Evolutionary conservation across 352 stramenopile genomes (phyloP).

Genomic region (Phytophthora ramorum): DNA sequence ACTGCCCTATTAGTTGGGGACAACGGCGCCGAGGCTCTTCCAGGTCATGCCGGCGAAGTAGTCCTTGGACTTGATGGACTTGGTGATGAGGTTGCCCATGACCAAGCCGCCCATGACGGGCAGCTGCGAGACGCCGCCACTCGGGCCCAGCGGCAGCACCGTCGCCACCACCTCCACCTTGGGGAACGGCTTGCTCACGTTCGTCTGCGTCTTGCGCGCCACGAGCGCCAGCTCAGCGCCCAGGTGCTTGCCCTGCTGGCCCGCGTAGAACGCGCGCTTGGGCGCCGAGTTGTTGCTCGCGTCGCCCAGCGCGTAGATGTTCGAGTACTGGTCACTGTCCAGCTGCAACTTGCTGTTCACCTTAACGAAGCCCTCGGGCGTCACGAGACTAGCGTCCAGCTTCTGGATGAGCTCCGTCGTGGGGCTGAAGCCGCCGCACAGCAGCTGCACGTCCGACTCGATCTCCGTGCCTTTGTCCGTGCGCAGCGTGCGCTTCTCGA

Average conservation of each 20-base stretch:
- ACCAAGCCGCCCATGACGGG: constrained; percentile 58
- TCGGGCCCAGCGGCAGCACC: constrained; percentile 56
- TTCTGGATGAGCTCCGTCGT: constrained; percentile 45
- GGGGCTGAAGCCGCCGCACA: constrained; percentile 49
- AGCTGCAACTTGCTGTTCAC: constrained; percentile 58
- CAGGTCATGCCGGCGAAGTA: constrained; percentile 51
- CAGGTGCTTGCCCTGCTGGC: constrained; percentile 52
- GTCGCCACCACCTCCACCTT: constrained; percentile 44
- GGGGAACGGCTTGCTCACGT: constrained; percentile 49
- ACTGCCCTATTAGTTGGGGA: constrained; percentile 36
- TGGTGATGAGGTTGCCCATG: constrained; percentile 59
- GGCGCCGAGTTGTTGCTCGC: constrained; percentile 53
- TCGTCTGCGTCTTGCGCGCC: constrained; percentile 43
- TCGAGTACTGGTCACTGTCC: constrained; percentile 44
- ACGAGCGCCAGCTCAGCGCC: constrained; percentile 44
- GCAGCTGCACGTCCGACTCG: constrained; percentile 54
- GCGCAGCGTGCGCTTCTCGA: constrained; percentile 50
- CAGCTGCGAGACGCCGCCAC: constrained; percentile 60
- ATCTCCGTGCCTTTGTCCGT: constrained; percentile 60
- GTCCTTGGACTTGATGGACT: constrained; percentile 55
- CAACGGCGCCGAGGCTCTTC: constrained; percentile 38
- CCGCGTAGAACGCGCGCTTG: constrained; percentile 52
- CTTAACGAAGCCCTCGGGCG: constrained; percentile 45
- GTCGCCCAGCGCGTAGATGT: constrained; percentile 66
- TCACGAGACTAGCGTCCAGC: constrained; percentile 46